These are phyloP conservation scores for Catharanthus roseus DNA, from an alignment of 257 asterid genomes.

Conservation along the genomic window DNA sequence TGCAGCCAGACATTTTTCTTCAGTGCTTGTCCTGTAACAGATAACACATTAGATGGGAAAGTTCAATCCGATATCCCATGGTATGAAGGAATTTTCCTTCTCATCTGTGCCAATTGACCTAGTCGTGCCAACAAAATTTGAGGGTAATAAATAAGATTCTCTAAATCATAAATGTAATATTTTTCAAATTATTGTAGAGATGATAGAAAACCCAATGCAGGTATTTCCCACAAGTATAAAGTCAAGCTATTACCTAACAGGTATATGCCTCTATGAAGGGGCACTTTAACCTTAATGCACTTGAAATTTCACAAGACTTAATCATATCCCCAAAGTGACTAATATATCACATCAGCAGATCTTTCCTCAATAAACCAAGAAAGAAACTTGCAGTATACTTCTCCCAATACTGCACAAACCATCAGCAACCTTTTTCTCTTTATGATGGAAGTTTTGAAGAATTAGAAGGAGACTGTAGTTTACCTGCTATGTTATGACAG, in stretches of 20 bases:
- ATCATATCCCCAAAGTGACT: neutral
- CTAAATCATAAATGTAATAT: neutral
- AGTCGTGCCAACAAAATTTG: neutral
- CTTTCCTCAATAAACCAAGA: neutral
- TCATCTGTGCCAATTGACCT: neutral
- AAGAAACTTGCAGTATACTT: neutral
- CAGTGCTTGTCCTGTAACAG: constrained; percentile 43
- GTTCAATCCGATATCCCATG: neutral
- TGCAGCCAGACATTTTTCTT: constrained; percentile 38
- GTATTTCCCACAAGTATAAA: neutral
- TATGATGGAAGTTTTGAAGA: neutral
- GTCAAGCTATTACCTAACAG: neutral
- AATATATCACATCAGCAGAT: neutral
- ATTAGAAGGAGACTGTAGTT: neutral
- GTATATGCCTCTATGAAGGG: neutral
- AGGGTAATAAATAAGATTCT: neutral
- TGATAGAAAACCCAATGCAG: neutral
- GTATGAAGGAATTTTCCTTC: constrained; percentile 1
- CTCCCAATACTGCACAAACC: neutral
- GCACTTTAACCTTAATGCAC: neutral
- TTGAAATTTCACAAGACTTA: neutral
- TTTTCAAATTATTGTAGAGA: neutral
- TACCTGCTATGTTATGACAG: constrained; percentile 19
- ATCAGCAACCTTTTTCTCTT: neutral
- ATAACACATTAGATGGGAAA: constrained; percentile 11